Base-by-base conservation (phyloP, 306 rosid species). In the Vigna reflexopilosa region DNA sequence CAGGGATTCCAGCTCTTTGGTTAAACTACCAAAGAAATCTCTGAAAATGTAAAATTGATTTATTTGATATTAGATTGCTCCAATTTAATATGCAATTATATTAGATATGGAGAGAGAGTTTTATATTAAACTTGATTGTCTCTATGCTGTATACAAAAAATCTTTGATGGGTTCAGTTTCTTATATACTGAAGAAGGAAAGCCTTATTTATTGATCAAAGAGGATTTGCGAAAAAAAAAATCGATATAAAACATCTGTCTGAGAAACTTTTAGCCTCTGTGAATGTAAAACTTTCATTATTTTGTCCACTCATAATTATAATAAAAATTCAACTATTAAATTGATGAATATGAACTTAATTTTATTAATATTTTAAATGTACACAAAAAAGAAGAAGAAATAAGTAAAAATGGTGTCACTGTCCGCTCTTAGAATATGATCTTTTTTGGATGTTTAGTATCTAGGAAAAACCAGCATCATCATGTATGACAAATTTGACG, bases 1-100 rank as follows among this genome's bases (percentile, higher is more conserved):
- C 91, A 0, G 96, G 96, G 10, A 80, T 91, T 81, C 98, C 96
- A 0, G 86, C 91, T 7, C 72, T 72, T 61, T 87, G 91, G 92
- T 84, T 64, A 42, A 72, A 79, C 51, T 68, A 77, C 51, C 81
- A 42, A 50, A 55, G 55, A 19, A 78, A 74, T 24, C 7, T 36
- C 32, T 61, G 66, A 55, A 2, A 9, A 9, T 42, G 13, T 9
- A 2, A 9, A 42, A 2, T 42, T 9, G 47, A 42, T 42, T 26
- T 9, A 42, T 9, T 8, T 42, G 12, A 9, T 11, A 11, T 9
- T 2, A 11, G 4, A 44, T 42, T 42, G 47, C 6, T 42, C 47
- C 47, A 42, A 42, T 42, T 40, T 42, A 9, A 42, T 7, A 36
- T 6, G 42, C 42, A 36, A 36, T 1, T 36, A 36, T 34, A 34